Evolutionary conservation across 129 eudicot genomes (phyloP), one percentile per base, ranked within the genome.

Genomic region (Ambrosia artemisiifolia): DNA sequence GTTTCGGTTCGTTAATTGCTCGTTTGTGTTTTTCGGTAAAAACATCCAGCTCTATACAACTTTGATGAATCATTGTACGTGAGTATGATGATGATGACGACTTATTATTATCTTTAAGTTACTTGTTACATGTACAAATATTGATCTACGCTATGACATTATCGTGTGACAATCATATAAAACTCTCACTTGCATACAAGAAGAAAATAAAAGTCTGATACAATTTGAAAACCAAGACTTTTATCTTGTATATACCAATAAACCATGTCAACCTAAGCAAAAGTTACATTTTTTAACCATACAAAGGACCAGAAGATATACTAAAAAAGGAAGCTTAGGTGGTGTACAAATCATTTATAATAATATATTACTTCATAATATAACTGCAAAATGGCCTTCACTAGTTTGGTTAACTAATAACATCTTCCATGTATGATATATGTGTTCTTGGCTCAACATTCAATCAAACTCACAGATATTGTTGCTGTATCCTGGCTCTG

Each of bases 401-500:
- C 59, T 55, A 55, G 32, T 55, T 55, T 20, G 32, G 33, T 19
- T 55, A 19, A 55, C 19, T 18, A 20, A 9, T 19, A 55, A 55
- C 62, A 19, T 55, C 55, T 55, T 55, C 62, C 19, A 19, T 55
- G 62, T 55, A 54, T 55, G 62, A 9, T 19, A 32, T 3, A 33
- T 18, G 5, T 55, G 14, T 19, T 72, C 48, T 34, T 51, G 7
- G 18, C 34, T 50, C 62, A 7, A n/a, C 44, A 24, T 24, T 24
- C 1, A 28, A 32, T 48, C 57, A 70, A 49, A 38, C 59, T 88
- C 93, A 88, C 79, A 94, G 82, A 84, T 94, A 94, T 67, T 94
- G 97, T 69, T 87, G 87, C 73, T 94, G 97, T 55, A 94, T 94
- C 72, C 98, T 82, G 35, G 84, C 91, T 83, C 83, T 74, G 83